phyloP scores from a whole-genome alignment of 2,329 filamentous ascomycete genomes.

The Iodosphaeria phyllophila region DNA sequence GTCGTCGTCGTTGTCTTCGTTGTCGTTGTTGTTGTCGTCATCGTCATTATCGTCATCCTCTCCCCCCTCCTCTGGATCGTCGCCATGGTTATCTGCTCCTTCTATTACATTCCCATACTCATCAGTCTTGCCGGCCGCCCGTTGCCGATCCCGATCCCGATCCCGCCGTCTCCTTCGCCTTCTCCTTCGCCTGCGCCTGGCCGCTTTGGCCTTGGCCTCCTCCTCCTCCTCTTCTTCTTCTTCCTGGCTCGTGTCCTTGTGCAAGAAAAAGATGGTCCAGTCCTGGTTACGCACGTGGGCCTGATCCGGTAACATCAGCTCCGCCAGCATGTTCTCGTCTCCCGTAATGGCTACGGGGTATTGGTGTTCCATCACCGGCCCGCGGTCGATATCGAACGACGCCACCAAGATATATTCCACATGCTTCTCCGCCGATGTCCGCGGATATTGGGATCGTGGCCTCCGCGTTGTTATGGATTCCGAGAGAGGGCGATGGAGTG shows the following conservation, averaged over 20 bases:
- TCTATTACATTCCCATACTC: slow-evolving; percentile 24
- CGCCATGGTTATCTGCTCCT: slow-evolving; percentile 22
- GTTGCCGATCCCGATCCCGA: too few relatives aligned
- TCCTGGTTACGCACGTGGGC: slow-evolving; percentile 88
- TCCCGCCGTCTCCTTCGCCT: too few relatives aligned
- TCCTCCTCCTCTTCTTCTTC: slow-evolving; percentile 64
- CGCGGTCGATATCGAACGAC: slow-evolving; percentile 90
- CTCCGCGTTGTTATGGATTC: slow-evolving; percentile 32
- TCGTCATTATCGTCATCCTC: slow-evolving; percentile 20
- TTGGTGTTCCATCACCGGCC: slow-evolving; percentile 96
- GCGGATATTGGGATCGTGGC: slow-evolving; percentile 57
- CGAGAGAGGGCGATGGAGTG: slow-evolving; percentile 28
- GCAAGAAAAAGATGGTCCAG: slow-evolving; percentile 98
- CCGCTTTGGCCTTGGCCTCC: slow-evolving; percentile 38
- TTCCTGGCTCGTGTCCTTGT: slow-evolving; percentile 77
- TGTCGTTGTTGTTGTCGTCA: slow-evolving; percentile 20
- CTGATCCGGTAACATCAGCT: slow-evolving; percentile 96
- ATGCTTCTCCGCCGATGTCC: slow-evolving; percentile 67
- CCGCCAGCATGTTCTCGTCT: slow-evolving; percentile 93
- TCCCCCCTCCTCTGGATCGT: slow-evolving; percentile 29
- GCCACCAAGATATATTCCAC: slow-evolving; percentile 97
- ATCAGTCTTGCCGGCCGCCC: slow-evolving; percentile 26
- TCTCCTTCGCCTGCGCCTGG: slow-evolving; percentile 29
- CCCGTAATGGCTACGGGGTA: slow-evolving; percentile 89
- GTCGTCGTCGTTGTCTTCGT: slow-evolving; percentile 19